Conservation (phyloP, 139 green algal species). For the Marvania coccoides region DNA sequence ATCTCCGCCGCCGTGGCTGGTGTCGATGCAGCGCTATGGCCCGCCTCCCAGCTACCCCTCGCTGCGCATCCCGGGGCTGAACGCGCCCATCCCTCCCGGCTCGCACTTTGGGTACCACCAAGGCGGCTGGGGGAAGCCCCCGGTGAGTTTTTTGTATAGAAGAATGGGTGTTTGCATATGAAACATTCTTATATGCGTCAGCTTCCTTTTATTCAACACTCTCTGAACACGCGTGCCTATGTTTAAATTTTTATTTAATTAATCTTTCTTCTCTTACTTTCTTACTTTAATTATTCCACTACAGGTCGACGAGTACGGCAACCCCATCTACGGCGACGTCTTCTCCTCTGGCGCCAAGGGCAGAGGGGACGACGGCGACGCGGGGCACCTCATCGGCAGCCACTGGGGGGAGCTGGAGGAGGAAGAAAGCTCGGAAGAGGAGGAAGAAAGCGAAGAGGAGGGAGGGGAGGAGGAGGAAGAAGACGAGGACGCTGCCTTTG, state of each 20-base stretch:
- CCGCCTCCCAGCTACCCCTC: constrained; percentile 91
- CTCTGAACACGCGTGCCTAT: not conserved
- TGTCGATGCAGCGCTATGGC: constrained; percentile 98
- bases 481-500: constrained; percentile 11
- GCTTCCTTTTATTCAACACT: too few species aligned
- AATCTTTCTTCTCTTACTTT: too few species aligned
- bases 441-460: constrained; percentile 46
- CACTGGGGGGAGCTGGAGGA: constrained; percentile 75
- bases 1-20: constrained; percentile 88
- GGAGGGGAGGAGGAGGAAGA: constrained; percentile 30
- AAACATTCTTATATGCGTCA: too few species aligned
- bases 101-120: constrained; percentile 81
- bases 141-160: too few species aligned
- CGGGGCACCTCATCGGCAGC: not conserved
- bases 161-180: too few species aligned
- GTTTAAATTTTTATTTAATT: too few species aligned
- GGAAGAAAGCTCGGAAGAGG: constrained; percentile 22
- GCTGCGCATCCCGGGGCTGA: constrained; percentile 83
- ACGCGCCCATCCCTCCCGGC: constrained; percentile 86
- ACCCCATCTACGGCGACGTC: constrained; percentile 94
- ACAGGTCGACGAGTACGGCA: constrained; percentile 43
- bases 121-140: constrained; percentile 96
- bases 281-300: too few species aligned
- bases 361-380: constrained; percentile 32
- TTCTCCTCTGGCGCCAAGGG: constrained; percentile 58